Base-by-base conservation (phyloP, 2,329 filamentous ascomycete species). In the Penicillium sp. region DNA sequence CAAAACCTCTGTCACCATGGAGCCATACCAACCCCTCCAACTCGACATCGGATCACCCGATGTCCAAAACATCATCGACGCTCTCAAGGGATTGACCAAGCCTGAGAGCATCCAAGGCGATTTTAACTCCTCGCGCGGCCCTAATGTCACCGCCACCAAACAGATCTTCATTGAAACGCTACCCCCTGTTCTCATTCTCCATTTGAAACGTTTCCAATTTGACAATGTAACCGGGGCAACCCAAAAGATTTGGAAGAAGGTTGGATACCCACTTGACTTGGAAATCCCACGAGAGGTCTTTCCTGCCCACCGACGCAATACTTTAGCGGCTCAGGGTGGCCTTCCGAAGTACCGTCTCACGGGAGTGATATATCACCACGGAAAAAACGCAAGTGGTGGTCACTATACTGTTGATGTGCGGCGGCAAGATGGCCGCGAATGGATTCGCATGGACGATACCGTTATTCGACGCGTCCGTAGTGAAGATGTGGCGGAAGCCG, bases 351-450 rank as follows among this genome's bases (percentile, higher is more conserved):
- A 97, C 67, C 82, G 81, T 34, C 78, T 98, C 10, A 93, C 83
- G 48, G 86, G 84, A 14, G 93, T 94, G 19, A 89, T 98, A 15
- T 98, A 98, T 62, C 93, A 98, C 59, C 93, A 98, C 56, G 93
- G 93, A 45, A 96, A 94, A 73, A 94, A 94, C 56, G 93, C 93
- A 23, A 94, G 86, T 49, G 90, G 88, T 36, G 93, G 93, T 3
- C 93, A 98, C 65, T 98, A 98, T 67, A 98, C 93, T 1, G 91
- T 94, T n/a, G 93, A 98, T 64, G 85, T 96, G 27, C 82, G 90
- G 42, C 84, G 93, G 36, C 91, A 97, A 65, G 93, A 98, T 61
- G 88, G 85, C n/a, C 80, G 80, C 15, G 90, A 96, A 65, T 98
- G 93, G 93, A 86, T 98, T 41, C 86, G 91, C 39, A 80, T 98